Evolutionary conservation across 305 asterid species (phyloP).

Genomic region (Coffea humblotiana): DNA sequence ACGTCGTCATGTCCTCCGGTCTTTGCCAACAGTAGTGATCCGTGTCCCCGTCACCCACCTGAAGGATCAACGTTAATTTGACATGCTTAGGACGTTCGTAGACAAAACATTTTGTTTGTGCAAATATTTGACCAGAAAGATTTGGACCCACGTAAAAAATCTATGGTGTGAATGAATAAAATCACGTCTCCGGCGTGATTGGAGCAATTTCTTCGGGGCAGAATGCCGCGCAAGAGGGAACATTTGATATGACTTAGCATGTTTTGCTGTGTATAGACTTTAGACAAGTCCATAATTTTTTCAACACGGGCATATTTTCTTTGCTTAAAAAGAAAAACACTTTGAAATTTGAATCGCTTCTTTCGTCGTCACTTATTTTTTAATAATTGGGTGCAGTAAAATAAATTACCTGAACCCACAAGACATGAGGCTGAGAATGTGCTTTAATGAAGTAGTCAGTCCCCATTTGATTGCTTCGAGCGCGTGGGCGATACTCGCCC

Average conservation of each 20-base stretch:
- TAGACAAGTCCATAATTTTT: background rate
- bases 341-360: too few relatives aligned
- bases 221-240: slow-evolving; percentile 7
- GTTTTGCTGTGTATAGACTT: slow-evolving; percentile 1
- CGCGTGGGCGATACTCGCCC: background rate
- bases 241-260: slow-evolving; percentile 2
- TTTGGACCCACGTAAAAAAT: slow-evolving; percentile 1
- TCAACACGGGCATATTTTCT: background rate
- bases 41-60: slow-evolving; percentile 51
- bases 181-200: slow-evolving; percentile 49
- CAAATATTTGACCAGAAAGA: slow-evolving; percentile 1
- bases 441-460: background rate
- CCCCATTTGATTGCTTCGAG: slow-evolving; percentile 1
- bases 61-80: background rate
- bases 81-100: background rate
- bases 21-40: slow-evolving; percentile 59
- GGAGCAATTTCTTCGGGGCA: slow-evolving; percentile 31
- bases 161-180: slow-evolving; percentile 8
- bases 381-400: too few relatives aligned
- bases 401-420: background rate
- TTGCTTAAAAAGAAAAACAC: too few relatives aligned
- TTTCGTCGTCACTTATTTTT: too few relatives aligned
- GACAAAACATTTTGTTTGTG: background rate
- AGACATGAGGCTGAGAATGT: background rate
- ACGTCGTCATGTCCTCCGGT: slow-evolving; percentile 53